phyloP scores from a whole-genome alignment of 495 filamentous ascomycete species.

The Hyaloscypha finlandica region DNA sequence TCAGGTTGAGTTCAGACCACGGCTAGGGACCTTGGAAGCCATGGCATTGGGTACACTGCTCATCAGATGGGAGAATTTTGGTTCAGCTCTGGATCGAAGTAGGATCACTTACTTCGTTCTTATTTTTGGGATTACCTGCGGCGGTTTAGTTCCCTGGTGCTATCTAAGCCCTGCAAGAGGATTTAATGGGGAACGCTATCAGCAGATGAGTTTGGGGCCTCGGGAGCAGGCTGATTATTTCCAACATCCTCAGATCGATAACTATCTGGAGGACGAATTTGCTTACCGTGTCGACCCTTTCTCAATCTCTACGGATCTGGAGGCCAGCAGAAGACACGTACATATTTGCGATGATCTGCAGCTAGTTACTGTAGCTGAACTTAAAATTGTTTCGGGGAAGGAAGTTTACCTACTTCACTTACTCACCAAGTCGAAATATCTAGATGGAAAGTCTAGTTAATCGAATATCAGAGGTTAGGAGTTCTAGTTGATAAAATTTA shows the following conservation, averaged over 20 bases:
- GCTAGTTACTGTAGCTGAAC: slow-evolving; percentile 16
- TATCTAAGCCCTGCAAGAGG: slow-evolving; percentile 4
- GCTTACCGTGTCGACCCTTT: slow-evolving; percentile 2
- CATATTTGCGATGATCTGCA: slow-evolving; percentile 13
- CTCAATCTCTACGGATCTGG: slow-evolving; percentile 4
- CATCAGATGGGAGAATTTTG: too few relatives aligned
- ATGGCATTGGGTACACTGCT: slow-evolving; percentile 6
- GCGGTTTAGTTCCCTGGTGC: slow-evolving; percentile 7
- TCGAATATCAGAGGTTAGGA: slow-evolving; percentile 9
- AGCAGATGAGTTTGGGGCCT: slow-evolving; percentile 8
- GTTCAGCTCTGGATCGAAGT: too few relatives aligned
- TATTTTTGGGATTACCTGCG: slow-evolving; percentile 11
- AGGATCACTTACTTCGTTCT: slow-evolving; percentile 2
- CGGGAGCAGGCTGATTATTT: slow-evolving; percentile 13
- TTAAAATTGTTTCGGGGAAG: slow-evolving; percentile 14
- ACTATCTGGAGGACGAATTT: slow-evolving; percentile 5
- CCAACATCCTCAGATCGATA: slow-evolving; percentile 3
- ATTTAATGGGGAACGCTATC: not conserved
- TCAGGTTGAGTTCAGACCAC: slow-evolving; percentile 8
- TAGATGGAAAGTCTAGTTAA: slow-evolving; percentile 7
- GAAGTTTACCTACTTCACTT: slow-evolving; percentile 15
- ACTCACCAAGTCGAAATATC: slow-evolving; percentile 12
- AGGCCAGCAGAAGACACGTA: slow-evolving; percentile 6
- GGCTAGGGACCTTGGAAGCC: not conserved
- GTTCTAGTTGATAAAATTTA: slow-evolving; percentile 9